Evolutionary conservation across 2,329 filamentous ascomycete genomes (phyloP), one percentile per base, ranked within the genome.

Genomic region (Xylaria hypoxylon): DNA sequence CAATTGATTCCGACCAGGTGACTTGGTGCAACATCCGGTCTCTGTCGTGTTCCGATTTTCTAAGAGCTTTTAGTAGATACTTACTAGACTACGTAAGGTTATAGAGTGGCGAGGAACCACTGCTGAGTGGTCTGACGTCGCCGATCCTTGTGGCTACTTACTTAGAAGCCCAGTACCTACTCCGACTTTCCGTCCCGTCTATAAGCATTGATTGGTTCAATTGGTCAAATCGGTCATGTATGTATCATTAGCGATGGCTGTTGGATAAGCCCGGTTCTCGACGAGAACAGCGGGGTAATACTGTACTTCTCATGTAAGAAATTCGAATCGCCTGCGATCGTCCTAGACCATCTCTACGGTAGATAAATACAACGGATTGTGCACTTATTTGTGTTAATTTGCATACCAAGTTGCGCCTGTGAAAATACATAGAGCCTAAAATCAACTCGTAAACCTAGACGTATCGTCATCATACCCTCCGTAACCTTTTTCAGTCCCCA

Each of bases 401-500:
- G 47, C 59, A 48, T 53, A 26, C 56, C 70, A 65, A 47, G 56
- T 65, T 68, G 65, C 64, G 60, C 70, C 66, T 51, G 38, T 59
- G 44, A 59, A 65, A 59, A 67, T 68, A 68, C 64, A 62, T 65
- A 62, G 69, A 69, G 64, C 55, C 64, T 65, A 65, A 69, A 64
- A 56, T 65, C 38, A 67, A 68, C 47, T 62, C 33, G 58, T 22
- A 62, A 59, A 57, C 26, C 31, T 35, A 59, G 69, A 73, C 67
- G 61, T 71, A 71, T 67, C 64, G 33, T 72, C 68, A 48, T 70
- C 62, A 72, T 61, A 65, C 31, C 57, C 64, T n/a, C 53, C 11
- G 62, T 60, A 70, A 66, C 72, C 72, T 71, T 75, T 70, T 69
- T 70, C 62, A 66, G 64, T 59, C 69, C 62, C 59, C 56, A 59